Evolutionary conservation across 1,139 yeast genomes (phyloP), one percentile per base, ranked within the genome.

Genomic region (Pichia terricola): DNA sequence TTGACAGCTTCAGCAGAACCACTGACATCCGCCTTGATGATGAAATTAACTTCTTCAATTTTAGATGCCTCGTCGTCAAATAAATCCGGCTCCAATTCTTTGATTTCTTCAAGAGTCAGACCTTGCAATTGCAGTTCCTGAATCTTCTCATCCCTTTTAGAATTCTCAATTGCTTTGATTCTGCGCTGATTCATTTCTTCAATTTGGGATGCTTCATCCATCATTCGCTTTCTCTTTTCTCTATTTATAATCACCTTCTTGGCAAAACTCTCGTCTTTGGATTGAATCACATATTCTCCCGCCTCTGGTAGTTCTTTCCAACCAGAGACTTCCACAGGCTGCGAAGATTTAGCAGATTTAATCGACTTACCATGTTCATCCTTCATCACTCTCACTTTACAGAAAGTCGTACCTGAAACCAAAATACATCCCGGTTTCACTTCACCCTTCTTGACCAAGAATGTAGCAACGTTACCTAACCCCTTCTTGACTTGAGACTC

Each of bases 271-370:
- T 89, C 97, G 52, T 68, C 75, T 47, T 74, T 73, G 7, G 94
- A 95, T 58, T 87, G 83, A 6, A 91, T 61, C 1, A 85, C 79
- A 53, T 77, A 79, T 51, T 88, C 96, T 2, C 99, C 99, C 26
- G 95, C 94, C 42, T 78, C 85, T 0, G 98, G 98, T 39, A 88
- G 66, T 36, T 81, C 91, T 58, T 85, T 88, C 98, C 98, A 91
- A 0, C 99, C 98, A 64, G 88, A 75, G 5, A 91, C 72, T 56
- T 88, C 95, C 1, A 87, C 95, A 0, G 97, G 96, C 3, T 85
- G 81, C 0, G 96, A 84, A 0, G 99, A 97, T 0, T 78, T 77
- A 0, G 96, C 97, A 28, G 63, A 47, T 51, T 79, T 77, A 11
- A 88, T 65, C 1, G 67, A 46, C 51, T 79, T 79, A 2, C 91